Conservation (phyloP, 1,284 basidiomycete genomes). For the Takashimella koratensis region DNA sequence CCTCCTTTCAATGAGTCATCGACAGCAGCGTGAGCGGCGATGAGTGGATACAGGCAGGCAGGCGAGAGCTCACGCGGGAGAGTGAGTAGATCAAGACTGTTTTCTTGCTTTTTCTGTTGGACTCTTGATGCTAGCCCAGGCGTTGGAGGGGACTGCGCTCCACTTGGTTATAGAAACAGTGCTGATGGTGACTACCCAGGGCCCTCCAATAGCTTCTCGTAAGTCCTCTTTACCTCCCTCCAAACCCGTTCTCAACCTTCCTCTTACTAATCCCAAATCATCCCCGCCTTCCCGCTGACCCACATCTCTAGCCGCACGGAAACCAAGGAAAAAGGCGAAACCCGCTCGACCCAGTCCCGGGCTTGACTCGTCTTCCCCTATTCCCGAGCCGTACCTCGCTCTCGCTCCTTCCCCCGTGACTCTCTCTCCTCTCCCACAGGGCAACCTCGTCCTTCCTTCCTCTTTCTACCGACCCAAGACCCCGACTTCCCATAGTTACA, state of each 20-base stretch:
- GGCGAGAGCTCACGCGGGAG: background rate
- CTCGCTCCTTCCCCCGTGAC: conserved; percentile 33
- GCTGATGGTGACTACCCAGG: no score
- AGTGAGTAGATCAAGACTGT: no score
- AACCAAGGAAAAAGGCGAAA: conserved; percentile 32
- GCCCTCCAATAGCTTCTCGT: background rate
- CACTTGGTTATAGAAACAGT: no score
- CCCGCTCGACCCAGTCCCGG: conserved; percentile 2
- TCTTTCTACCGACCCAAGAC: conserved; percentile 22
- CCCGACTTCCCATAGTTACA: background rate
- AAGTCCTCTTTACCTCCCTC: background rate
- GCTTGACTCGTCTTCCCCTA: conserved; percentile 8
- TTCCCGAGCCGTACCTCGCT: conserved; percentile 41
- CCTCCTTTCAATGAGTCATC: no score
- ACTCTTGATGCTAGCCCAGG: no score
- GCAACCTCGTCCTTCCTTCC: conserved; percentile 9
- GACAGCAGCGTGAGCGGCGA: no score
- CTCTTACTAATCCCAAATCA: no score
- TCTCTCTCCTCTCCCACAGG: background rate
- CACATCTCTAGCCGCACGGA: conserved; percentile 5
- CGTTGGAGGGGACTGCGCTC: no score
- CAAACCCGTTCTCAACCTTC: no score
- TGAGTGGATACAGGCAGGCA: background rate
- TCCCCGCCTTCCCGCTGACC: background rate
- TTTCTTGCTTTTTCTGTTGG: no score